Conservation (phyloP, 2,329 filamentous ascomycete species). For the Aspergillus caelatus region DNA sequence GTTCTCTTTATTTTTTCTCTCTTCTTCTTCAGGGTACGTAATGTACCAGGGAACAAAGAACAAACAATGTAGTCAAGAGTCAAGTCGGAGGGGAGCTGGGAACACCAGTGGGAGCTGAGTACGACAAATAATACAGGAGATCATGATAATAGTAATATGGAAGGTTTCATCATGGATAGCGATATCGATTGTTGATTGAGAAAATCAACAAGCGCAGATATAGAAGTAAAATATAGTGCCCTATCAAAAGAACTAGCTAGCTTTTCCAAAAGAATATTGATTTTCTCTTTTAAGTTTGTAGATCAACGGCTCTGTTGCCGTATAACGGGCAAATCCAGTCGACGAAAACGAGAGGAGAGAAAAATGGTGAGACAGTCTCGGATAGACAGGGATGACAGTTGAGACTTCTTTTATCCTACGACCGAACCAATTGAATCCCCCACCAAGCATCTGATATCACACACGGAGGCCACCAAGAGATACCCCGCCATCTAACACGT, state of each 20-base stretch:
- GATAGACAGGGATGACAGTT: background rate
- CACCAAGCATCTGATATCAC: background rate
- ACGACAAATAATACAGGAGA: background rate
- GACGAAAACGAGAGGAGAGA: background rate
- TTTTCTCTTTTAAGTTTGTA: background rate
- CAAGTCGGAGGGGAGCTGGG: background rate
- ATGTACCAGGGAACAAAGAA: background rate
- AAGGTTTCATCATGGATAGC: background rate
- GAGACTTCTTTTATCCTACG: background rate
- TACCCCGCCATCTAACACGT: constrained; percentile 21
- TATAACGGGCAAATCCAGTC: background rate
- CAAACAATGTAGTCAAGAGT: background rate
- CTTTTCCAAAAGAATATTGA: background rate
- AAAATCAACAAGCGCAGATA: background rate
- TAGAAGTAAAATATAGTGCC: background rate
- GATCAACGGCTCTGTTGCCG: background rate
- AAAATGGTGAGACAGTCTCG: background rate
- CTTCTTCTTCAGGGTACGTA: background rate
- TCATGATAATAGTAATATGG: background rate
- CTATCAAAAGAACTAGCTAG: background rate
- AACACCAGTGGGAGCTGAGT: background rate
- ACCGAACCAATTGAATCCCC: background rate
- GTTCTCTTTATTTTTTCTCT: background rate
- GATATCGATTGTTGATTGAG: background rate
- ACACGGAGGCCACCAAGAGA: background rate